Base-by-base conservation (phyloP, 768 basidiomycete species). In the Pisolithus microcarpus region DNA sequence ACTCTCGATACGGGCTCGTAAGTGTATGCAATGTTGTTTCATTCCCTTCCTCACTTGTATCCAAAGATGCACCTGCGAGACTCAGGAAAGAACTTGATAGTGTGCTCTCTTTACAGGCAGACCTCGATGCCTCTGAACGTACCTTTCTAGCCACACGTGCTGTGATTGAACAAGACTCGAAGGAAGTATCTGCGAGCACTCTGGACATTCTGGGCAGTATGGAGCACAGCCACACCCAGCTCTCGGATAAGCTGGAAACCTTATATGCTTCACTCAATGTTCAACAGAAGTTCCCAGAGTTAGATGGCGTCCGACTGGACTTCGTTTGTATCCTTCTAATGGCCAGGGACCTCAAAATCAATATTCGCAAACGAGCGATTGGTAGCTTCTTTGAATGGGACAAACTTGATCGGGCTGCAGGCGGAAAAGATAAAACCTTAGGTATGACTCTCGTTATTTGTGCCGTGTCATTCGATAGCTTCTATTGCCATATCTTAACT, bases 341-440 rank as follows among this genome's bases (percentile, higher is more conserved):
- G 49, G 68, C 65, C 4, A 58, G 62, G 0, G 70, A 74, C 51
- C 58, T 72, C 23, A 75, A 74, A 50, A 69, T 71, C 24, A 71
- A 68, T 46, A 69, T 73, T 5, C 52, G 65, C 8, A 68, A 67
- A 47, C 52, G 59, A 11, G 68, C 66, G 0, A 61, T 71, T 10
- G 61, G 63, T 0, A 62, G 61, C 16, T 72, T 74, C 38, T 68
- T 69, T 26, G 69, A 72, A 40, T 70, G 67, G 65, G 70, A 73
- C n/a, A 59, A 56, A 15, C 56, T 71, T 2, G 66, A 71, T 48
- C 65, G 62, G 21, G 69, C 71, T 11, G 31, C 11, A 1, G 62
- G 65, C 7, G 58, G 66, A 2, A 64, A 70, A 1, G 34, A 53
- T 3, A 55, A 68, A 7, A 52, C 68, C 3, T 36, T 59, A 7